Evolutionary conservation across 1,284 basidiomycete species (phyloP), one percentile per base, ranked within the genome.

Genomic region (Sanghuangporus baumii): DNA sequence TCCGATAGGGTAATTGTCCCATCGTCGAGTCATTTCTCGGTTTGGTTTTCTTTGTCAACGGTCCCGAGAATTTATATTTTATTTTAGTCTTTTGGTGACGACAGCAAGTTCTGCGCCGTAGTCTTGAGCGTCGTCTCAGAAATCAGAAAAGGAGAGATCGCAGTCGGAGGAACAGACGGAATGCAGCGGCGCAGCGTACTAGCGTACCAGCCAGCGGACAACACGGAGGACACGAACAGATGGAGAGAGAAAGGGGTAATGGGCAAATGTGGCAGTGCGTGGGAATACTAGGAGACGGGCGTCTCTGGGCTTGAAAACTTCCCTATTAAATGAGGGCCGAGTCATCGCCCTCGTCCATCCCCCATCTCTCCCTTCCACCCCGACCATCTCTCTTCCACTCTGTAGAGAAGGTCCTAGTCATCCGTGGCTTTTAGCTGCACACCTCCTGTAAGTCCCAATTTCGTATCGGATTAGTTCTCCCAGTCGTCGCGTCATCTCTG

Each of bases 221-320:
- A 31, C 40, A 16, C 16, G 23, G 41, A 11, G 47, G 37, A 23
- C 23, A 26, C n/a, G 23, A 38, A 9, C 23, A n/a, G 56, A 9
- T 34, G 23, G 4, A 7, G 11, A 43, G 26, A 36, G 3, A 47
- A 40, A 16, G 12, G n/a, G 9, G 40, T 3, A 3, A 34, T 36
- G 34, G 34, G 23, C 5, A 2, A 3, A 31, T 31, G 52, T 61
- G 52, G 47, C 37, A 12, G 54, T 37, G 60, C 60, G 60, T 61
- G 60, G 26, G 60, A 61, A 61, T 47, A 7, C 38, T 23, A 41
- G 51, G 26, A 54, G 31, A 61, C 60, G 60, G 60, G 60, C 60
- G 60, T 54, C 46, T 70, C 67, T 69, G 67, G 61, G 67, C 59
- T 61, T 69, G 65, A 69, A 69, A 54, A 18, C 43, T 52, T 34